Evolutionary conservation across 306 rosid species (phyloP), one percentile per base, ranked within the genome.

Genomic region (Trichosanthes cucumerina): DNA sequence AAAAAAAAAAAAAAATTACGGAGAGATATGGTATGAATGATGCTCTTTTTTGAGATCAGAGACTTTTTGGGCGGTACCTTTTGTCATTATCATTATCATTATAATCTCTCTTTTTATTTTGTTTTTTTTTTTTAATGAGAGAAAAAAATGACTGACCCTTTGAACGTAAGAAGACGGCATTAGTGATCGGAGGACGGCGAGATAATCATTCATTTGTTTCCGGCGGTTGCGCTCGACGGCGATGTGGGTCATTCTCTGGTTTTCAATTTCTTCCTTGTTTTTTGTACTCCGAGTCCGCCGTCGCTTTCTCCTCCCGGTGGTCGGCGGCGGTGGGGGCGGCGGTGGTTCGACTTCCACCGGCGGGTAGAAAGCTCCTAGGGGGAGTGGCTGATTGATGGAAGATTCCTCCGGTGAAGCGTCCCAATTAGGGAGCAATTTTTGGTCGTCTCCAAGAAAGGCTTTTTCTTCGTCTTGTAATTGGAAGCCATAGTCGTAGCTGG

Each of bases 161-260:
- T 89, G 98, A 75, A 86, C 96, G 79, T 91, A 91, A 76, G 97
- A 93, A 43, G 90, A 80, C 18, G 98, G 98, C 98, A 94, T 92
- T 85, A 92, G 80, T 6, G 98, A 89, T 11, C 93, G 86, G 79
- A 92, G 96, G 18, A 89, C 83, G 6, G 93, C 81, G 0, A 94
- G 90, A 83, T 94, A 94, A 41, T 94, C 93, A 39, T 94, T 94
- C 98, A 94, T 94, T 82, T 90, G 97, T 63, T 89, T 90, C 18
- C 98, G 86, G 28, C 98, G 90, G 75, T 94, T 92, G 79, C 98
- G 90, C 86, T 94, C 98, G 1, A 94, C 96, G 1, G 92, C 88
- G 89, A 94, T 94, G 2, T 73, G 77, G 21, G 77, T 73, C 77
- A 73, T 73, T 43, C 77, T 47, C 43, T 73, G 77, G 36, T 89